These are phyloP conservation scores for Dactylorhiza incarnata DNA, from an alignment of 106 monocot species.

Conservation along the genomic window DNA sequence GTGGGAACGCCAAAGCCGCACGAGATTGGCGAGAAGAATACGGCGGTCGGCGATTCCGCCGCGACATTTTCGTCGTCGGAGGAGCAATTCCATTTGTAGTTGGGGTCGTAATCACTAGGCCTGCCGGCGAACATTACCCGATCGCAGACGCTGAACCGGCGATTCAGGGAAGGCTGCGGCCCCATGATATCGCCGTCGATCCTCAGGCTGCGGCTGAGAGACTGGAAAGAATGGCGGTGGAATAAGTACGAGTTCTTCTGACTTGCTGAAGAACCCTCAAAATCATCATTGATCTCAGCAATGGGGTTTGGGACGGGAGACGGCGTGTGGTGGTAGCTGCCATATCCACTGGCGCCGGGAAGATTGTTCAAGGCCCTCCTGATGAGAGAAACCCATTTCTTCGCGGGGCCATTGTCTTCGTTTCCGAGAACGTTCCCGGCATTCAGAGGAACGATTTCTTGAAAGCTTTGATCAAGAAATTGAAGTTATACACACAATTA, in stretches of 20 bases:
- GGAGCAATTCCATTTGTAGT: conserved; percentile 38
- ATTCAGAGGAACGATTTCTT: conserved; percentile 81
- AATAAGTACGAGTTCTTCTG: conserved; percentile 36
- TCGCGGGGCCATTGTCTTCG: conserved; percentile 74
- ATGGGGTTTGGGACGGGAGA: conserved; percentile 55
- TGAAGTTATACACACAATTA: not conserved
- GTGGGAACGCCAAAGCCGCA: conserved; percentile 30
- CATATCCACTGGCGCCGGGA: conserved; percentile 32
- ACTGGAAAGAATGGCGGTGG: conserved; percentile 54
- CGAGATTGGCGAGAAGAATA: conserved; percentile 41
- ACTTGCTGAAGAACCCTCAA: conserved; percentile 42
- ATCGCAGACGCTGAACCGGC: conserved; percentile 38
- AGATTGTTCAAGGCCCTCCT: conserved; percentile 63
- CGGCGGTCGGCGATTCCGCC: conserved; percentile 32
- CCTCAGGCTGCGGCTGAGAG: conserved; percentile 39
- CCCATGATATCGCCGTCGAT: conserved; percentile 35
- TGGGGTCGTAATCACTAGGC: conserved; percentile 52
- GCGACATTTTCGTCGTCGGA: conserved; percentile 40
- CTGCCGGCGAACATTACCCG: conserved; percentile 40
- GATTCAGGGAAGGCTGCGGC: conserved; percentile 30
- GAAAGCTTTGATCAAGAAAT: conserved; percentile 30
- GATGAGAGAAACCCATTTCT: conserved; percentile 71
- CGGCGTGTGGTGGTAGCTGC: conserved; percentile 43
- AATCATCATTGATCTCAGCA: conserved; percentile 60
- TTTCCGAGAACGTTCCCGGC: conserved; percentile 77